Base-by-base conservation (phyloP, 2,329 filamentous ascomycete genomes). In the Septoria petroselini region DNA sequence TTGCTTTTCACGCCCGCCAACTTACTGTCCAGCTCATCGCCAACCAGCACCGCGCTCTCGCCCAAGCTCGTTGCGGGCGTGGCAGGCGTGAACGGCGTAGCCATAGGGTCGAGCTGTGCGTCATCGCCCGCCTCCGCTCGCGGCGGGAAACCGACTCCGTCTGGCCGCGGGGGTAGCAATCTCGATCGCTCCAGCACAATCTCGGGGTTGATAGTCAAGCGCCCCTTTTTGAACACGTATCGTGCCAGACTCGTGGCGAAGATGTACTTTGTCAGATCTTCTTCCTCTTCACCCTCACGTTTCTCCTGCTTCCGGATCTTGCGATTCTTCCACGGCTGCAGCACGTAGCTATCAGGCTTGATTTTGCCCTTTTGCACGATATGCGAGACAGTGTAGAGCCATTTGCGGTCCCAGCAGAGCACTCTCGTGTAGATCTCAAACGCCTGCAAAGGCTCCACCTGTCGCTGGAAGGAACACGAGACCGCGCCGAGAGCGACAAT, bases 181-280 rank as follows among this genome's bases (percentile, higher is more conserved):
- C 83, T 82, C 41, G 84, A 85, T 29, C 84, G 79, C 35, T 80
- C 75, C 19, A 97, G 75, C 6, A 91, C 76, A 39, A 86, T 76
- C 59, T 90, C 85, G 0, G 93, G 91, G 57, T 91, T 82, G 3
- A 97, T 81, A 0, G 91, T 97, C 62, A 93, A 76, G 18, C 91
- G 77, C 1, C 74, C 75, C 54, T 71, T 71, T 62, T 77, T 77
- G 52, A 76, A 70, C 2, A 77, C 75, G 54, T 77, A 77, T 41
- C 74, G 70, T 1, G 75, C 70, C 29, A 77, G 65, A 6, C 70
- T 73, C n/a, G 72, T 76, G 7, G 74, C 74, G 54, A 70, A 76
- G n/a, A 77, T 68, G 8, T 72, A 67, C 33, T 70, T 69, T 52
- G 68, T 68, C 18, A 75, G 52, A 35, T 65, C 63, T 53, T 65